Percentiles rank a stretch among this genome's conserved stretches.
Evolutionary conservation across 2,329 filamentous ascomycete species (phyloP).

Genomic region (Fonsecaea erecta): DNA sequence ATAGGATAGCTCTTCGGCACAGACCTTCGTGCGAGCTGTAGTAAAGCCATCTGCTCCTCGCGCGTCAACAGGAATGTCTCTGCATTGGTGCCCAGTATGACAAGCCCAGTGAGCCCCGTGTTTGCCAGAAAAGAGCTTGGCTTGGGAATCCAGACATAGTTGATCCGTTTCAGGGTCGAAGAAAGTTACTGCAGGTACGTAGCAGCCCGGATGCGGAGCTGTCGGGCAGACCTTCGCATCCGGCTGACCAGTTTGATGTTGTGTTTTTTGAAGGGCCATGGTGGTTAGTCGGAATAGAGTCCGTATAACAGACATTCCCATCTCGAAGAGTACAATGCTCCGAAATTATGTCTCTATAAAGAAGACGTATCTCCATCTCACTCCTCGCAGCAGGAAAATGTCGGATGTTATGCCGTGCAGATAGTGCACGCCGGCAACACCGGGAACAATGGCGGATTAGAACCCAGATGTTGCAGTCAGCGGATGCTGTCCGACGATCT

Average conservation of each 20-base stretch:
- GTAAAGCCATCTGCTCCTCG: conserved; percentile 61
- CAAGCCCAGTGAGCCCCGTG: conserved; percentile 57
- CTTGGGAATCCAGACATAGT: conserved; percentile 54
- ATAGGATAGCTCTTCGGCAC: conserved; percentile 58
- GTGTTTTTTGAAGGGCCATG: neutral
- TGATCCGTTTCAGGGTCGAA: conserved; percentile 57
- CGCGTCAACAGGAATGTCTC: conserved; percentile 62
- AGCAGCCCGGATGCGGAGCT: conserved; percentile 50
- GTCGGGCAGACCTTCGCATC: neutral
- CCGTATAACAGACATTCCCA: neutral
- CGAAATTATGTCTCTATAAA: neutral
- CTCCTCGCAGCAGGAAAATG: neutral
- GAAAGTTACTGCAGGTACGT: conserved; percentile 60
- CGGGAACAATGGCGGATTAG: neutral
- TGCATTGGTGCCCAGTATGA: conserved; percentile 61
- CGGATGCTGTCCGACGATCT: neutral
- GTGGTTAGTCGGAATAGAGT: neutral
- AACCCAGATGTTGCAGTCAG: neutral
- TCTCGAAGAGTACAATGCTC: neutral
- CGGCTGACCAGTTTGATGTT: neutral
- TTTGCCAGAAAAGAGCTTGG: conserved; percentile 54
- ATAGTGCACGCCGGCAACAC: neutral
- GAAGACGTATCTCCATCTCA: neutral
- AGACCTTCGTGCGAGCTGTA: conserved; percentile 59
- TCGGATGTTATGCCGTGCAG: neutral